Percentiles rank a stretch among this genome's conserved stretches.
These are phyloP conservation scores for Cercophora samala DNA, from an alignment of 495 filamentous ascomycete genomes.

Conservation along the genomic window DNA sequence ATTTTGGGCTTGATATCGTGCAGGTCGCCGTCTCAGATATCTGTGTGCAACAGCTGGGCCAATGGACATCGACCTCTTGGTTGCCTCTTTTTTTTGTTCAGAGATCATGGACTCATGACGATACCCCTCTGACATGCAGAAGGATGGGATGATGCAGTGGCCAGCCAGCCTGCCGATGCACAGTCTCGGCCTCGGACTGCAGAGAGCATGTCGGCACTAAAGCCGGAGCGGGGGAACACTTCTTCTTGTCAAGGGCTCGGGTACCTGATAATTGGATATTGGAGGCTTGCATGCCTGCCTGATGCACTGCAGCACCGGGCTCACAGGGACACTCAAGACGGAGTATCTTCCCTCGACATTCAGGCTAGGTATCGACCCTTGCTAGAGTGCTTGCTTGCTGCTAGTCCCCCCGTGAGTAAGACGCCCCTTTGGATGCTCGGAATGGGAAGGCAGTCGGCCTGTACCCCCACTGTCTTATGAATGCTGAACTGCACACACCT, in stretches of 20 bases:
- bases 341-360: neutral
- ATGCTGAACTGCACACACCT: neutral
- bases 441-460: no score
- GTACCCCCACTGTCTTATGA: slow-evolving; percentile 1
- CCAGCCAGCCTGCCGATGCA: slow-evolving; percentile 3
- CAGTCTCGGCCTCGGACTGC: neutral
- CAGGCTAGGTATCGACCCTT: neutral
- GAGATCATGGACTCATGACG: no score
- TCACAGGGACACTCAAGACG: neutral
- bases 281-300: slow-evolving; percentile 4
- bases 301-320: neutral
- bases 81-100: no score
- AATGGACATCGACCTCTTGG: no score
- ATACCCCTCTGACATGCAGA: slow-evolving; percentile 7
- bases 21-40: slow-evolving; percentile 22
- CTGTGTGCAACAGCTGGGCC: slow-evolving; percentile 15
- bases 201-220: neutral
- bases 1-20: slow-evolving; percentile 17
- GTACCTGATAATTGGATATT: neutral
- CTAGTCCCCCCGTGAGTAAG: neutral
- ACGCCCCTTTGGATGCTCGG: neutral
- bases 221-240: neutral
- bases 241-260: neutral
- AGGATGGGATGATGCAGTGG: neutral
- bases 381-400: neutral